phyloP scores from a whole-genome alignment of 805 yeast genomes.

The Yamadazyma takamatsuzukensis region DNA sequence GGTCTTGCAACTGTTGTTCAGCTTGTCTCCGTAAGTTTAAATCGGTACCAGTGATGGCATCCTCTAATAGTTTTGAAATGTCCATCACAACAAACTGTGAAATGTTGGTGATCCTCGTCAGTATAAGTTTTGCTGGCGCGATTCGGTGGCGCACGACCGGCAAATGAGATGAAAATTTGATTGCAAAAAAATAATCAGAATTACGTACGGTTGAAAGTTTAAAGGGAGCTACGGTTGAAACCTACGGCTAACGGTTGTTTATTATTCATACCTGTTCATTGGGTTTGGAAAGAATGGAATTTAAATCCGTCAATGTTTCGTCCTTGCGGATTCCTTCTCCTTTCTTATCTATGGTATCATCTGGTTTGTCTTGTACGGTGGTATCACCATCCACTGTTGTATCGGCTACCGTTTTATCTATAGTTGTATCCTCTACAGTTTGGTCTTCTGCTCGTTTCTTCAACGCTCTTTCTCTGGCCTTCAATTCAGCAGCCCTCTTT shows the following conservation, averaged over 20 bases:
- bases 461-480: constrained; percentile 57
- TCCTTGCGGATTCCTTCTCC: constrained; percentile 33
- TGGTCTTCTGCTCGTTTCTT: constrained; percentile 22
- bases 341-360: neutral
- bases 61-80: constrained; percentile 69
- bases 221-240: too few species aligned
- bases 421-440: constrained; percentile 4
- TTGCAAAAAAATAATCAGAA: too few species aligned
- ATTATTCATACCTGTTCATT: too few species aligned
- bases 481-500: constrained; percentile 68
- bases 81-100: constrained; percentile 23
- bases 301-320: constrained; percentile 53
- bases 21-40: constrained; percentile 69
- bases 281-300: constrained; percentile 27
- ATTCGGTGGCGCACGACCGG: too few species aligned
- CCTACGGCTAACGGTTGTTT: too few species aligned
- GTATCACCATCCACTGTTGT: constrained; percentile 3
- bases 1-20: constrained; percentile 67
- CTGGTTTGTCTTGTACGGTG: constrained; percentile 2
- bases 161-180: too few species aligned
- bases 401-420: constrained; percentile 2
- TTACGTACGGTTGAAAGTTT: too few species aligned
- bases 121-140: too few species aligned
- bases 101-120: too few species aligned
- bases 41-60: constrained; percentile 70